Evolutionary conservation across 768 basidiomycete genomes (phyloP).

Genomic region (Podaxis sp.): DNA sequence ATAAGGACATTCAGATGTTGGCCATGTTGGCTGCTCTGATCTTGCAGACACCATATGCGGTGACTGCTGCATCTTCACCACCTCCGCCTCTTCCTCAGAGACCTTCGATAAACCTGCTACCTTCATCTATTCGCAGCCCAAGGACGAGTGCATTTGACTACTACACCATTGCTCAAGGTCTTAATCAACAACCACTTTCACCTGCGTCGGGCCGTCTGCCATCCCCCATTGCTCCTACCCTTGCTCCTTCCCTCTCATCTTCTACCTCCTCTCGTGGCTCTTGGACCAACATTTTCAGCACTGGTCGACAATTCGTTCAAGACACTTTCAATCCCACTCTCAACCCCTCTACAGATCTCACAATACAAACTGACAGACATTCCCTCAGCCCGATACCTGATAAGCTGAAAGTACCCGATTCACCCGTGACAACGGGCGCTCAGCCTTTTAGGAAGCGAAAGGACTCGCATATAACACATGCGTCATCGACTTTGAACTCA

Average conservation of each 20-base stretch:
- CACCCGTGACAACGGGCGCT: constrained; percentile 14
- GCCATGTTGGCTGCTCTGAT: constrained; percentile 75
- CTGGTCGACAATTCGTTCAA: constrained; percentile 65
- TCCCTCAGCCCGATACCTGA: constrained; percentile 1
- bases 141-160: constrained; percentile 48
- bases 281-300: constrained; percentile 78
- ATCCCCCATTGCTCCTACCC: constrained; percentile 39
- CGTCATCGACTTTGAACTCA: constrained; percentile 18
- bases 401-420: constrained; percentile 18
- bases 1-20: constrained; percentile 78
- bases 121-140: constrained; percentile 5
- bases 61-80: not conserved
- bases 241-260: constrained; percentile 43
- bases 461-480: constrained; percentile 24
- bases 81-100: not conserved
- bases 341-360: constrained; percentile 36
- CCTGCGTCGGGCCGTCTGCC: constrained; percentile 55
- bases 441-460: constrained; percentile 23
- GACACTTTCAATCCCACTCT: constrained; percentile 49
- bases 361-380: not conserved
- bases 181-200: constrained; percentile 41
- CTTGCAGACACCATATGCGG: constrained; percentile 44
- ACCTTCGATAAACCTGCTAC: constrained; percentile 14
- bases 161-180: constrained; percentile 49
- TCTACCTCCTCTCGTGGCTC: constrained; percentile 73